Evolutionary conservation across 352 stramenopile species (phyloP).

Genomic region (Pilasporangium apinafurcum): DNA sequence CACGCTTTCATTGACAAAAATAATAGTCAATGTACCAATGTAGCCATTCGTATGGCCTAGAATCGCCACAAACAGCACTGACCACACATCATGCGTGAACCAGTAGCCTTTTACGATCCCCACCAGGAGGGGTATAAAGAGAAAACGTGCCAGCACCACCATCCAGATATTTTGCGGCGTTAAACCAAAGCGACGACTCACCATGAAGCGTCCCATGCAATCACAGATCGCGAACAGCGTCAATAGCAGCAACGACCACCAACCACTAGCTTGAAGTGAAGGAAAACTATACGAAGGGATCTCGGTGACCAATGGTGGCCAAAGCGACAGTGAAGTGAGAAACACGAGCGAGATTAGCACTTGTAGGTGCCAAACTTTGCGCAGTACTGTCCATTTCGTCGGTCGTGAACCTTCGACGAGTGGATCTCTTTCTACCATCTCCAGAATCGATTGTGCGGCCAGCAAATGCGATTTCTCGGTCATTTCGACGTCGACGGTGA

Average conservation of each 20-base stretch:
- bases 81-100: slow-evolving; percentile 70
- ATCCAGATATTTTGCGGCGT: slow-evolving; percentile 64
- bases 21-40: slow-evolving; percentile 69
- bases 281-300: slow-evolving; percentile 80
- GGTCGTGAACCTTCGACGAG: slow-evolving; percentile 9
- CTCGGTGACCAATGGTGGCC: slow-evolving; percentile 76
- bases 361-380: slow-evolving; percentile 60
- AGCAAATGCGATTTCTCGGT: slow-evolving; percentile 49
- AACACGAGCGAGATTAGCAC: slow-evolving; percentile 69
- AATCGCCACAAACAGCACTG: slow-evolving; percentile 54
- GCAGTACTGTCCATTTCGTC: slow-evolving; percentile 66
- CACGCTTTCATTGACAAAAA: slow-evolving; percentile 80
- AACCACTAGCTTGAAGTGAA: slow-evolving; percentile 53
- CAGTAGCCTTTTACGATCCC: slow-evolving; percentile 60
- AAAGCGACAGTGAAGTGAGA: slow-evolving; percentile 62
- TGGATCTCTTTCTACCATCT: slow-evolving; percentile 1
- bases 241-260: slow-evolving; percentile 80
- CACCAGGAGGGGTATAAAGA: slow-evolving; percentile 66
- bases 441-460: background rate
- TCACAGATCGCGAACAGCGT: slow-evolving; percentile 73
- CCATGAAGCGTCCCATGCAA: slow-evolving; percentile 63
- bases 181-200: slow-evolving; percentile 56
- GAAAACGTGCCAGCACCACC: slow-evolving; percentile 40
- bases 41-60: slow-evolving; percentile 81
- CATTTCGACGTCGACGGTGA: slow-evolving; percentile 40